These are phyloP conservation scores for Corymbia maculata DNA, from an alignment of 345 rosid species.

Conservation along the genomic window DNA sequence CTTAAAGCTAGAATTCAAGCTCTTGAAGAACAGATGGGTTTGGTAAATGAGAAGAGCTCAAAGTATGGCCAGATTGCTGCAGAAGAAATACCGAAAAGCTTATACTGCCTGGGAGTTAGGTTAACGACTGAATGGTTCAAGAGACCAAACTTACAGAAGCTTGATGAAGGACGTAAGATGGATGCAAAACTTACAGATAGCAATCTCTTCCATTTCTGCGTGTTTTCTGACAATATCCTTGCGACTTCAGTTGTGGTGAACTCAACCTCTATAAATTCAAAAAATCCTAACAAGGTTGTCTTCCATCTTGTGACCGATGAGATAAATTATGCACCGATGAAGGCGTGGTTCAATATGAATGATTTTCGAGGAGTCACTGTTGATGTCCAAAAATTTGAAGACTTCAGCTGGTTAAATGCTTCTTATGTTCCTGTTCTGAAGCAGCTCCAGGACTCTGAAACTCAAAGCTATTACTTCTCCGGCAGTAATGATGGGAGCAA, in stretches of 20 bases:
- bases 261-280: constrained; percentile 65
- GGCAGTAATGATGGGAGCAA: constrained; percentile 52
- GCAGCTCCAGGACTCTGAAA: constrained; percentile 91
- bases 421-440: constrained; percentile 90
- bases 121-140: constrained; percentile 74
- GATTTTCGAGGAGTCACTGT: constrained; percentile 62
- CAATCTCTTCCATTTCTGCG: constrained; percentile 62
- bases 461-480: constrained; percentile 86
- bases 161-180: constrained; percentile 15
- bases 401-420: constrained; percentile 86
- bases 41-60: constrained; percentile 65
- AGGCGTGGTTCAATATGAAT: constrained; percentile 75
- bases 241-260: constrained; percentile 93
- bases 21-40: constrained; percentile 71
- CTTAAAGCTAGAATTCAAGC: constrained; percentile 74
- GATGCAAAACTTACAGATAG: constrained; percentile 48
- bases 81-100: constrained; percentile 89
- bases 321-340: constrained; percentile 79
- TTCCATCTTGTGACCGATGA: constrained; percentile 87
- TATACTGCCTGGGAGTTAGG: constrained; percentile 82
- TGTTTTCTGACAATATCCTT: constrained; percentile 85
- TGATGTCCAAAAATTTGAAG: constrained; percentile 85
- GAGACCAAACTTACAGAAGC: constrained; percentile 32
- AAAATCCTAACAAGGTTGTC: constrained; percentile 48
- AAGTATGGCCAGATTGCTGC: constrained; percentile 97